Evolutionary conservation across 352 stramenopile species (phyloP).

Genomic region (Aphanomyces stellatus): DNA sequence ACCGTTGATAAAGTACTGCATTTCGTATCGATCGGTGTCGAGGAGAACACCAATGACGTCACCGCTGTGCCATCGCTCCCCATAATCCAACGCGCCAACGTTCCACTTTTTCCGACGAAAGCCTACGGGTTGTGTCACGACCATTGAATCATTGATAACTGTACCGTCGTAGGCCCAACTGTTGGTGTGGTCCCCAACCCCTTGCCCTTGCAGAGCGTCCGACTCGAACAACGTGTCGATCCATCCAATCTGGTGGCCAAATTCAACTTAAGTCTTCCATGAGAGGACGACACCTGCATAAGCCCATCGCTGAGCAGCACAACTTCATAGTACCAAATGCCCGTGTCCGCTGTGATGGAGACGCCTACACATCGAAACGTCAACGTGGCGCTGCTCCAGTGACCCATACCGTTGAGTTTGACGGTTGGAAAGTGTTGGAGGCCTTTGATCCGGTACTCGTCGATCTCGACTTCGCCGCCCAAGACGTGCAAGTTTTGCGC

Average conservation of each 20-base stretch:
- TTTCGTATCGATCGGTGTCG: slow-evolving; percentile 71
- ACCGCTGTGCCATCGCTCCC: slow-evolving; percentile 58
- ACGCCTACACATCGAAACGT: slow-evolving; percentile 13
- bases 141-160: background rate
- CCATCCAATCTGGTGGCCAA: slow-evolving; percentile 71
- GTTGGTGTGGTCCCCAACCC: slow-evolving; percentile 84
- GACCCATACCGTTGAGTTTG: slow-evolving; percentile 27
- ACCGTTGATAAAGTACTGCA: slow-evolving; percentile 91
- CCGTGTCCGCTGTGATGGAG: slow-evolving; percentile 40
- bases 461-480: slow-evolving; percentile 60
- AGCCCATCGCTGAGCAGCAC: slow-evolving; percentile 81
- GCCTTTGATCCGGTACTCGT: slow-evolving; percentile 41
- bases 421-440: slow-evolving; percentile 79
- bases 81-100: slow-evolving; percentile 72
- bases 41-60: slow-evolving; percentile 84
- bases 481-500: slow-evolving; percentile 35
- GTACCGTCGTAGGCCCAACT: slow-evolving; percentile 89
- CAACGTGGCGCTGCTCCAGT: too few species aligned
- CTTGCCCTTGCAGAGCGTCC: slow-evolving; percentile 78
- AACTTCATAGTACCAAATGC: slow-evolving; percentile 89
- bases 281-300: slow-evolving; percentile 44
- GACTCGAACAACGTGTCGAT: slow-evolving; percentile 72
- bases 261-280: background rate
- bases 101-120: slow-evolving; percentile 87
- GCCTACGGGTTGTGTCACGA: slow-evolving; percentile 3